A percentile compares a stretch with the other conserved stretches of the same genome.
These are phyloP conservation scores for Calonectria hongkongensis DNA, from an alignment of 2,329 filamentous ascomycete genomes.

Conservation along the genomic window DNA sequence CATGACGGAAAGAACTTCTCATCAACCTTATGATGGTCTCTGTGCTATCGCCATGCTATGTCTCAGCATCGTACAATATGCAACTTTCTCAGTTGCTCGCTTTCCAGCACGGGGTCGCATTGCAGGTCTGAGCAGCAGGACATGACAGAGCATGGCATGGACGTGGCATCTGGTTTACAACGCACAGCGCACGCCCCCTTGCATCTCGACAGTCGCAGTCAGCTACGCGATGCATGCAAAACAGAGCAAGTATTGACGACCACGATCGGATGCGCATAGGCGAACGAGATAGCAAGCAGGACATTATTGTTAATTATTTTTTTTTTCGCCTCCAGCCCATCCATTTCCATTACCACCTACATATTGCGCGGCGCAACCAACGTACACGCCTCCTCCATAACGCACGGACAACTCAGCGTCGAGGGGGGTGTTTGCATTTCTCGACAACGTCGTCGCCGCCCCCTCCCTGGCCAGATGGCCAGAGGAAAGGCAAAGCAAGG, in stretches of 20 bases:
- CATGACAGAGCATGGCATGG: slow-evolving; percentile 21
- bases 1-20: background rate
- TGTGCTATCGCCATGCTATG: background rate
- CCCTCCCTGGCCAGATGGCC: background rate
- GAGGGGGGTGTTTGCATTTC: slow-evolving; percentile 20
- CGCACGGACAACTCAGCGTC: slow-evolving; percentile 58
- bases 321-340: slow-evolving; percentile 11
- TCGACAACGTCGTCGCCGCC: slow-evolving; percentile 1
- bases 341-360: slow-evolving; percentile 32
- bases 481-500: slow-evolving; percentile 16
- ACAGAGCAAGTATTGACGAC: slow-evolving; percentile 8
- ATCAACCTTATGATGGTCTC: slow-evolving; percentile 1
- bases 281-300: slow-evolving; percentile 11
- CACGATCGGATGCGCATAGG: background rate
- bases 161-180: slow-evolving; percentile 27
- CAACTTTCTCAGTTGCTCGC: background rate
- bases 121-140: slow-evolving; percentile 26
- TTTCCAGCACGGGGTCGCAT: slow-evolving; percentile 29
- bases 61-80: background rate
- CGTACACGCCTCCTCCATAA: slow-evolving; percentile 55
- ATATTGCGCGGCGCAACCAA: slow-evolving; percentile 17
- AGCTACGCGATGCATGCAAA: slow-evolving; percentile 19
- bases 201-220: slow-evolving; percentile 11
- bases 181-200: slow-evolving; percentile 34
- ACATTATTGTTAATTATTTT: background rate